Conservation (phyloP, 441 rosid genomes). For the Bruguiera hainesii region DNA sequence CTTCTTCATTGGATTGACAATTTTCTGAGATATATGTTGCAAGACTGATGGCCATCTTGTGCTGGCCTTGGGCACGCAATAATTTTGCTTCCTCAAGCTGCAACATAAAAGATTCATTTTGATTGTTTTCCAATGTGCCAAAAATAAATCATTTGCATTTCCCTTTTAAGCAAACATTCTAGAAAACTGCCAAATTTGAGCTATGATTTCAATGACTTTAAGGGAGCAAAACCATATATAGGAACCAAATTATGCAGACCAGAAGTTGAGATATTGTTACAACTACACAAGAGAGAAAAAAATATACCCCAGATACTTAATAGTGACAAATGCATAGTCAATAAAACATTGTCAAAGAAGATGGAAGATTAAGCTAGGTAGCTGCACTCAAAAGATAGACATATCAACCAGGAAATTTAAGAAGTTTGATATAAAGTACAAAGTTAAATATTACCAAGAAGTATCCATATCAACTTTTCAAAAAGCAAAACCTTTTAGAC, state of each 20-base stretch:
- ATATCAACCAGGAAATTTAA: neutral
- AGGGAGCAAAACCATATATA: neutral
- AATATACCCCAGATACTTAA: neutral
- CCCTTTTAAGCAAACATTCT: too few relatives aligned
- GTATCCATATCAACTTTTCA: too few relatives aligned
- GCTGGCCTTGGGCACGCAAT: conserved; percentile 90
- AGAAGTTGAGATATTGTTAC: neutral
- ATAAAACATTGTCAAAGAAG: too few relatives aligned
- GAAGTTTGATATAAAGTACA: neutral
- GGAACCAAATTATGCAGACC: neutral
- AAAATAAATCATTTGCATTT: too few relatives aligned
- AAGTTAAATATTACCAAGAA: too few relatives aligned
- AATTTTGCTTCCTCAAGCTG: conserved; percentile 99
- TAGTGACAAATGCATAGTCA: neutral
- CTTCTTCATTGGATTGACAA: conserved; percentile 57
- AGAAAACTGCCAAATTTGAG: too few relatives aligned
- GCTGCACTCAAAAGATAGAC: neutral
- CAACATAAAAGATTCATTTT: conserved; percentile 14
- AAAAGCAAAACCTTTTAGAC: too few relatives aligned
- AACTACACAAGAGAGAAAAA: too few relatives aligned
- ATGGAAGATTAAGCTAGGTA: neutral
- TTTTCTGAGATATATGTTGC: conserved; percentile 76
- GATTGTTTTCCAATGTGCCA: too few relatives aligned
- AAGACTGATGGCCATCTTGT: conserved; percentile 94
- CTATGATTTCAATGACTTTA: neutral